Evolutionary conservation across 495 filamentous ascomycete genomes (phyloP).

Genomic region (Neohortaea acidophila): DNA sequence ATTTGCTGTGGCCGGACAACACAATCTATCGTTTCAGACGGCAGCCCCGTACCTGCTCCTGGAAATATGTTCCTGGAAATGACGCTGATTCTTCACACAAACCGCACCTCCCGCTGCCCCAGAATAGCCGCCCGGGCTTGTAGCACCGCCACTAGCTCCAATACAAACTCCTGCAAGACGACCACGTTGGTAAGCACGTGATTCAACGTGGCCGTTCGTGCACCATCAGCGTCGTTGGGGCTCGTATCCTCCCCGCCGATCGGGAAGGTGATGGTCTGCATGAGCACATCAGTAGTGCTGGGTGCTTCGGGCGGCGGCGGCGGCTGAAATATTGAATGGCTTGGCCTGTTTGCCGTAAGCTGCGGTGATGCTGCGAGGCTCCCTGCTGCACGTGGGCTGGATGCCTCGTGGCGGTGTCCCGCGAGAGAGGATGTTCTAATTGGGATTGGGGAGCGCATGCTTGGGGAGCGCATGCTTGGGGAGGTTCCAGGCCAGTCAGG

Average conservation of each 20-base stretch:
- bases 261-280: constrained; percentile 10
- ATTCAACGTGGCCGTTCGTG: constrained; percentile 42
- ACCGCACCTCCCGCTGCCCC: constrained; percentile 54
- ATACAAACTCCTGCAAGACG: constrained; percentile 66
- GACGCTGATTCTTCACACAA: no score
- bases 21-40: no score
- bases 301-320: constrained; percentile 15
- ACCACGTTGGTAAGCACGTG: constrained; percentile 75
- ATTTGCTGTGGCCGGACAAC: no score
- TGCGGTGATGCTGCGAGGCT: constrained; percentile 1
- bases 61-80: no score
- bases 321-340: constrained; percentile 8
- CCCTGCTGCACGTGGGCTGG: neutral
- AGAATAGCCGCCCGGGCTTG: constrained; percentile 77
- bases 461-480: constrained; percentile 4
- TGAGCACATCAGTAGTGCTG: constrained; percentile 14
- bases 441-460: no score
- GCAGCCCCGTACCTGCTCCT: no score
- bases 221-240: constrained; percentile 14
- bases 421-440: constrained; percentile 8
- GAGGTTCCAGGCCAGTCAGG: neutral
- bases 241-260: neutral
- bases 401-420: neutral
- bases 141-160: constrained; percentile 75
- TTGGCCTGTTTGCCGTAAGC: neutral